Evolutionary conservation across 2,329 filamentous ascomycete species (phyloP), one percentile per base, ranked within the genome.

Genomic region (Colletotrichum tropicicola): DNA sequence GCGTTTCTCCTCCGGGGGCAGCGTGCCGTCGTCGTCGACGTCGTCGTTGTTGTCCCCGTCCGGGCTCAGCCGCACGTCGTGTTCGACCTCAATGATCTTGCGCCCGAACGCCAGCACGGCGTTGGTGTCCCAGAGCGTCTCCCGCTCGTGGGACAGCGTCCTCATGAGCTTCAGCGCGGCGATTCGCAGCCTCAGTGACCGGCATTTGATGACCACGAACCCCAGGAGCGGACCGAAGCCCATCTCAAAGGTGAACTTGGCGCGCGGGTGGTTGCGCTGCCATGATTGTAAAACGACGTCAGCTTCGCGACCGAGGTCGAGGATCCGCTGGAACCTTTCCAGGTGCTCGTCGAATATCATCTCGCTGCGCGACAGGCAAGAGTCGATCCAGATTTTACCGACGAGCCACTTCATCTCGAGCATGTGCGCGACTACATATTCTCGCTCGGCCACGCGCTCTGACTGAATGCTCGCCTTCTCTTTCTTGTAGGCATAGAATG

Each of bases 191-290:
- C 57, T 48, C 6, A 81, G 69, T n/a, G 73, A 72, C 0, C 80
- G 78, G 41, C 80, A 82, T 59, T 78, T 81, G 28, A 76, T 68
- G 2, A 74, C 68, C 6, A 79, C 68, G 39, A 78, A 80, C 51
- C 75, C 78, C 9, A 82, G 71, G 9, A 78, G 66, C 0, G 80
- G 77, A 3, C 73, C 68, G 28, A 77, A 80, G 0, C 79, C 80
- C 69, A 78, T 77, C 59, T 80, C 77, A n/a, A 82, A 81, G 23
- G 72, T 77, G 67, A 82, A 82, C 35, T 71, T 76, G 10, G 72
- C 37, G 1, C 56, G 53, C 6, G 21, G 37, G 5, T 35, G 23
- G 17, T 21, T 51, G 17, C 30, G n/a, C 27, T 21, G 23, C 10
- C 30, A 27, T 8, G 44, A 32, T 28, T 43, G 23, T 6, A 41